Base-by-base conservation (phyloP, 1,284 basidiomycete genomes). In the Tilletia walkeri region DNA sequence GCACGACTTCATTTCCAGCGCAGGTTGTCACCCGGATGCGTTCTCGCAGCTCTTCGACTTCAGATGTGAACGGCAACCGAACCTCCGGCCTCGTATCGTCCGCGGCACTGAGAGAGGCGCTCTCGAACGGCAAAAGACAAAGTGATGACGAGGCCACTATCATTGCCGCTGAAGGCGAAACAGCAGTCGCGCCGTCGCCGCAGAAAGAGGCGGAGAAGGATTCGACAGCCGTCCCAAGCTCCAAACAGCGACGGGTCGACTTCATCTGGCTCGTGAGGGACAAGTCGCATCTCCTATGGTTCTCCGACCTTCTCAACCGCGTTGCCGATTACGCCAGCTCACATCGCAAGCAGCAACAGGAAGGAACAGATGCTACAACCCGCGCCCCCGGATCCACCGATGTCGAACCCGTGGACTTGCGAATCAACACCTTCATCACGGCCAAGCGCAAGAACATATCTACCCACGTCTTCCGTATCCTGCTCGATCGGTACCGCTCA, bases 251-350 rank as follows among this genome's bases (percentile, higher is more conserved):
- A 20, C 53, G 67, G 30, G 68, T 69, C 45, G 59, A 69, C 68
- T 69, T 69, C 24, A 39, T 65, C 68, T 70, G 69, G 69, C 69
- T 68, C 30, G 69, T 70, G 16, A 49, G 69, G 16, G 67, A 68
- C 61, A 41, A 47, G 41, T 53, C 68, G 20, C 30, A 66, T 9
- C 39, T 70, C 9, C 66, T 70, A n/a, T 70, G 69, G 69, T 68
- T 70, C 50, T 59, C 67, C 30, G 63, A 66, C 48, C 67, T 70
- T 36, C 66, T 70, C n/a, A 70, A 70, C 34, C 65, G 66, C 18
- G 36, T 45, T 18, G n/a, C 30, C 38, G 63, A 61, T 12, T 24
- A 24, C n/a, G 65, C 54, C 5, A 39, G 18, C 24, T 5, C 7
- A 6, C 50, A 53, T 24, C 18, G 18, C 50, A 53, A 53, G 50